Evolutionary conservation across 257 asterid genomes (phyloP).

Genomic region (Fraxinus americana): DNA sequence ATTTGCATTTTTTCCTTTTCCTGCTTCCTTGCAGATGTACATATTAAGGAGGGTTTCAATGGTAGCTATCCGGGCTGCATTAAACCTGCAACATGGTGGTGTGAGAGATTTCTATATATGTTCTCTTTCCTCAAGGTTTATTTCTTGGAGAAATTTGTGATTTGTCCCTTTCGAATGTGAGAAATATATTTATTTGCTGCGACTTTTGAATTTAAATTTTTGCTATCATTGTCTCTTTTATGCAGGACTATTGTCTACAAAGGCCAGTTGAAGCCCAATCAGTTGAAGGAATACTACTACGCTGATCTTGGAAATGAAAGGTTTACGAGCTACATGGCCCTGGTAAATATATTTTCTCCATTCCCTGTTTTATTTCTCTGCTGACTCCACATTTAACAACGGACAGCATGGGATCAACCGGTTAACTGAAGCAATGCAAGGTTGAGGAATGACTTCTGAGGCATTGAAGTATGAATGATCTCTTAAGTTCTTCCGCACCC

Average conservation of each 20-base stretch:
- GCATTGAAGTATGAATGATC: constrained; percentile 99
- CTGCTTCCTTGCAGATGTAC: constrained; percentile 65
- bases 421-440: constrained; percentile 84
- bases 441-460: constrained; percentile 99
- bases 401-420: constrained; percentile 93
- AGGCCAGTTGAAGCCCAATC: constrained; percentile 96
- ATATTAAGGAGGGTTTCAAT: constrained; percentile 94
- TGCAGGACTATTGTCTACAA: constrained; percentile 95
- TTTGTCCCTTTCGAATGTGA: background rate
- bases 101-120: constrained; percentile 87
- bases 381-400: constrained; percentile 96
- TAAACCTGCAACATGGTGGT: constrained; percentile 93
- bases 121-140: constrained; percentile 94
- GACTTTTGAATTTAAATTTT: constrained; percentile 10
- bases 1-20: constrained; percentile 5
- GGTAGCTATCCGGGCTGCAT: constrained; percentile 98
- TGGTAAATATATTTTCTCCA: constrained; percentile 95
- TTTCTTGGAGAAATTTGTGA: constrained; percentile 6
- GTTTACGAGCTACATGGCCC: constrained; percentile 99
- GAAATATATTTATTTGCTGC: background rate
- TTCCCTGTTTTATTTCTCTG: constrained; percentile 74
- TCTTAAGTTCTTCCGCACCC: constrained; percentile 99
- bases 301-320: constrained; percentile 99
- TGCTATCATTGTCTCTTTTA: constrained; percentile 9
- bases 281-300: constrained; percentile 81